Base-by-base conservation (phyloP, 495 filamentous ascomycete genomes). In the Talaromyces wortmannii region DNA sequence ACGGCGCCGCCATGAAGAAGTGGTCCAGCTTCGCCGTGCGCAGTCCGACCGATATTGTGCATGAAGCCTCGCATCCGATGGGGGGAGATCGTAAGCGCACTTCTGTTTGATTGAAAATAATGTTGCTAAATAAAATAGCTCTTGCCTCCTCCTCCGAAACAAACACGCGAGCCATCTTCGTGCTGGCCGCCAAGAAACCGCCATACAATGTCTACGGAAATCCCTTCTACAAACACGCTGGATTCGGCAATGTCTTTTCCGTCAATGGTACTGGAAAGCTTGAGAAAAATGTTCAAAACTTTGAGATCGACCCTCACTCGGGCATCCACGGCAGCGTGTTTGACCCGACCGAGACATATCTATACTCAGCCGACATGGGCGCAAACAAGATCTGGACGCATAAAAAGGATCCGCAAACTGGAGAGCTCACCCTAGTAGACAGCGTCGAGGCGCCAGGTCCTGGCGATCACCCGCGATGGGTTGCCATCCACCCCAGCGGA, bases 261-360 rank as follows among this genome's bases (percentile, higher is more conserved):
- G 83, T 87, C 32, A 80, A 82, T 52, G 36, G 67, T 18, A 70
- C 81, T 5, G 89, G 89, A 31, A 68, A 66, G 15, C 79, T 94
- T 18, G 76, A 80, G 13, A 66, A 74, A 62, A 89, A 89, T 67
- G 73, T 91, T 50, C 89, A 94, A 60, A 89, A 91, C 68, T 91
- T 87, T 71, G 80, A 84, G 50, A 90, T 91, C 64, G 77, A 82
- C 45, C 68, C 74, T 36, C 81, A 88, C 65, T 87, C 87, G 7
- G 89, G 87, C 45, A 88, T 94, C 59, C 89, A 94, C 70, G 89
- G 88, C 70, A 91, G 91, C 87, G 88, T 90, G 45, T 94, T 94
- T 64, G 88, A 94, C 66, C 82, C 86, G 10, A 84, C 82, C 52
- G 89, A 94, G 71, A 87, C 83, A 12, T 92, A 90, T 70, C 79